Evolutionary conservation across 805 yeast genomes (phyloP), one percentile per base, ranked within the genome.

Genomic region (Ascoidea tarda): DNA sequence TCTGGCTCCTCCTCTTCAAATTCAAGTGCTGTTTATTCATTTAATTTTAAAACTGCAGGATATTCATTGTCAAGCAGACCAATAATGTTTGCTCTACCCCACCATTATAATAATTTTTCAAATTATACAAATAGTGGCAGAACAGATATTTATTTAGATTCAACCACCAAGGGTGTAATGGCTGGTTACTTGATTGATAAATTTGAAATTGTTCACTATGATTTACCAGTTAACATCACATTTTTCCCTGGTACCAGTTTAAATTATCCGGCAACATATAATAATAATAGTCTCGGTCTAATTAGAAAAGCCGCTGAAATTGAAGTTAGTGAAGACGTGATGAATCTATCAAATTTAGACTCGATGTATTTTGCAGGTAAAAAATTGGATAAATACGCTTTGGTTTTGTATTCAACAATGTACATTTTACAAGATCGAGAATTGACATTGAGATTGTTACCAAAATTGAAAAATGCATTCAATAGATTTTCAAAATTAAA

Each of bases 1-100:
- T 8, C 8, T 10, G 80, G 77, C 5, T 59, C 68, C 12, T 70
- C 73, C 4, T 61, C 66, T 48, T 42, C 31, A 42, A 74, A 68
- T 21, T 57, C 69, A 4, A 62, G 62, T 12, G 73, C 71, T 32
- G 55, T 63, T 0, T 79, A 78, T 60, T 56, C 71, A 4, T 69
- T 80, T 32, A 59, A 58, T 14, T 79, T 77, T 59, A 54, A 63
- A 5, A 66, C 71, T 16, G 57, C 64, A 1, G 87, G 87, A 2
- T 48, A 62, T 3, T 75, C 79, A 5, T 69, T 68, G 42, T 69
- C 70, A 6, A 76, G 76, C 0, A 64, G 58, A 1, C 62, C 72
- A 1, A 63, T 83, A 32, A 63, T 83, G 45, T 84, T 76, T 62
- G 87, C 87, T 5, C 69, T 83, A 33, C 87, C 90, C 12, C 93